Base-by-base conservation (phyloP, 495 filamentous ascomycete species). In the Zalerion maritima region DNA sequence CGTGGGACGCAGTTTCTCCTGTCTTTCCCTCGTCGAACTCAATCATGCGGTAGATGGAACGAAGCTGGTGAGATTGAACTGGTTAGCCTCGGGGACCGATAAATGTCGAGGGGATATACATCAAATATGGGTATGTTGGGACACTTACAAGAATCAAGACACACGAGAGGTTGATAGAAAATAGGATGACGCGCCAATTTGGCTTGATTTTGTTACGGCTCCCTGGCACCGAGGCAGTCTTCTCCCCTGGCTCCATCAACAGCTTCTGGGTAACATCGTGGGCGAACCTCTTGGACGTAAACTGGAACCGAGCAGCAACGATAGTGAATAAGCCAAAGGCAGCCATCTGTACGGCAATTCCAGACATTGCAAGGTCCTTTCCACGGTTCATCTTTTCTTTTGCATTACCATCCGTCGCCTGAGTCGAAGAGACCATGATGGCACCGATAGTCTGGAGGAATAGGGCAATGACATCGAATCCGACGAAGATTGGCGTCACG, bases 401-500 rank as follows among this genome's bases (percentile, higher is more conserved):
- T 5, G 41, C 45, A 37, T 56, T 29, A 1, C 21, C 7, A 20
- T 55, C 49, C 6, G 29, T 45, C 1, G 32, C 6, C 6, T 40
- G 12, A 7, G 53, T 46, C 6, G 45, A 41, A 3, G 57, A 54
- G 8, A 65, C 45, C 32, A 49, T 48, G 16, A 66, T 41, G 6
- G 50, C 46, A 4, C 54, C 54, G 14, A 46, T 21, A 6, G 54
- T 40, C 34, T 58, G 54, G 18, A 58, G 33, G 7, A 48, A 12
- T 6, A 58, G 43, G 4, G 54, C 39, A 24, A 58, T 14, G 23
- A 55, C 15, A 24, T 55, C 54, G 27, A 46, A 54, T 14, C 37
- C 33, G 14, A 55, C 50, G 29, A 58, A 58, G n/a, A 58, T 54
- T 1, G 46, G 50, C 7, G 54, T 58, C 13, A 58, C 22, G 24